Conservation (phyloP, 2,329 filamentous ascomycete genomes). For the Zymoseptoria pseudotritici region DNA sequence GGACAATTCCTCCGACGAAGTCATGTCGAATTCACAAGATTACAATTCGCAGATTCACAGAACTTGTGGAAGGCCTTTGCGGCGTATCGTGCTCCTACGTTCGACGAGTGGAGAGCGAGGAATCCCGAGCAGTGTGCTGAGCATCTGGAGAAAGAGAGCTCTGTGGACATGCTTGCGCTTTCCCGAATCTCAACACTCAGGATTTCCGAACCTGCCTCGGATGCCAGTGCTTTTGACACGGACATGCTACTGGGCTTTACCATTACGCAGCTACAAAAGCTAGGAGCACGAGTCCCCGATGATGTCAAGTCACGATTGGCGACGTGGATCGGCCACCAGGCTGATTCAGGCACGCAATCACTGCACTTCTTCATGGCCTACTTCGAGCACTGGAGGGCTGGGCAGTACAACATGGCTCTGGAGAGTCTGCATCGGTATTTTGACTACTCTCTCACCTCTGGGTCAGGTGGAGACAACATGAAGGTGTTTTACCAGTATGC, state of each 20-base stretch:
- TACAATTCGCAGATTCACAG: constrained; percentile 72
- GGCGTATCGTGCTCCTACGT: constrained; percentile 69
- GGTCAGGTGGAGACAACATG: constrained; percentile 15
- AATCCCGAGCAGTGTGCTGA: constrained; percentile 36
- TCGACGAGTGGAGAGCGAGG: constrained; percentile 50
- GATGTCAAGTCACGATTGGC: constrained; percentile 66
- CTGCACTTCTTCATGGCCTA: constrained; percentile 45
- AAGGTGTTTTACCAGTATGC: constrained; percentile 83
- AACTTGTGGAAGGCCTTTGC: constrained; percentile 78
- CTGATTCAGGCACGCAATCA: constrained; percentile 21
- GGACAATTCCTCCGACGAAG: constrained; percentile 73
- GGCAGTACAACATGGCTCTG: constrained; percentile 83
- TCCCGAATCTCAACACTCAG: neutral
- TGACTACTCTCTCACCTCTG: constrained; percentile 62
- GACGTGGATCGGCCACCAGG: constrained; percentile 22
- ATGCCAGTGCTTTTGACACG: constrained; percentile 21
- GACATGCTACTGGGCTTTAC: constrained; percentile 69
- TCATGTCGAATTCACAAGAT: constrained; percentile 67
- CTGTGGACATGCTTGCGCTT: neutral
- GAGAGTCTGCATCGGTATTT: constrained; percentile 92
- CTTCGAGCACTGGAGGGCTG: constrained; percentile 83
- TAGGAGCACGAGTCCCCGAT: constrained; percentile 69
- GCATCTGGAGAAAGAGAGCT: constrained; percentile 1
- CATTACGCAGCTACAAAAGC: constrained; percentile 76
- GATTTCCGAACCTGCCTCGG: neutral